phyloP scores from a whole-genome alignment of 495 filamentous ascomycete genomes.

The Talaromyces wortmannii region DNA sequence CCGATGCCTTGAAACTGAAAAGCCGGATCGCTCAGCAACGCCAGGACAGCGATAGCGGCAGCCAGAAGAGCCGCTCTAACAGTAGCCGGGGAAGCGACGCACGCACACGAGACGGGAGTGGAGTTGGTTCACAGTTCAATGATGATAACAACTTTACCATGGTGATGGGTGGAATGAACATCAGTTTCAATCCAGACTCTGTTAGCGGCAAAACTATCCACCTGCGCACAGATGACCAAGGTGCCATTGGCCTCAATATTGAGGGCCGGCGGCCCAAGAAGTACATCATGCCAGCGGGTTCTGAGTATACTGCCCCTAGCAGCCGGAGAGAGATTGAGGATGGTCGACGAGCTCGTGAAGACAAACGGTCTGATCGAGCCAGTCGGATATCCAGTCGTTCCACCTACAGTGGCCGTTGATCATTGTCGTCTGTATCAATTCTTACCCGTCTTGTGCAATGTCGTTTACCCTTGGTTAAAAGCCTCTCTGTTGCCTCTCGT shows the following conservation, averaged over 20 bases:
- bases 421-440: not conserved
- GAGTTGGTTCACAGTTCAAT: constrained; percentile 22
- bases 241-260: constrained; percentile 32
- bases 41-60: constrained; percentile 33
- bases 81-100: constrained; percentile 36
- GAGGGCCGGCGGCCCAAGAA: constrained; percentile 30
- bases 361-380: constrained; percentile 30
- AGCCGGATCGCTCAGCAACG: constrained; percentile 20
- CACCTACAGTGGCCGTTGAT: constrained; percentile 20
- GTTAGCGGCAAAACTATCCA: constrained; percentile 33
- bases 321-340: constrained; percentile 25
- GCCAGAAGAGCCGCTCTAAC: constrained; percentile 38
- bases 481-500: not conserved
- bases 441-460: no score
- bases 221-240: constrained; percentile 31
- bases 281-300: constrained; percentile 23
- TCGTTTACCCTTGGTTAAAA: no score
- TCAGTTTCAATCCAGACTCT: constrained; percentile 30
- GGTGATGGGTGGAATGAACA: constrained; percentile 34
- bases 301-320: constrained; percentile 25
- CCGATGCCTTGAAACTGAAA: constrained; percentile 23
- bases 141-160: constrained; percentile 37
- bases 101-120: constrained; percentile 24
- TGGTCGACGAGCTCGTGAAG: constrained; percentile 19
- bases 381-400: constrained; percentile 34